Evolutionary conservation across 2,329 filamentous ascomycete genomes (phyloP).

Genomic region (Metarhizium rileyi): DNA sequence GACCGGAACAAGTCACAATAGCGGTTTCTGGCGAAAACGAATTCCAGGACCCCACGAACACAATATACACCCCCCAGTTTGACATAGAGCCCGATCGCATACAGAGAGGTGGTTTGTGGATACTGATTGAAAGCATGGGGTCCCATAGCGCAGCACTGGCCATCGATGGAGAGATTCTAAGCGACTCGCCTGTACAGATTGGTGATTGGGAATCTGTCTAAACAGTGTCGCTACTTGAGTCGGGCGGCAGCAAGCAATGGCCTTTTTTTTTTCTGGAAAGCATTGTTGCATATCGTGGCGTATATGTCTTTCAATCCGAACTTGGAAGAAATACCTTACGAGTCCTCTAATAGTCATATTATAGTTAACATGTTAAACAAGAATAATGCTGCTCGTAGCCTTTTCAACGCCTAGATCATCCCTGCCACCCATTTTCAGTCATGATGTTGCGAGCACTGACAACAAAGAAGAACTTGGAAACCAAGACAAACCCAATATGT

Average conservation of each 20-base stretch:
- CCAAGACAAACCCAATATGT: neutral
- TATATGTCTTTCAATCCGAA: neutral
- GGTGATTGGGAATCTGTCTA: slow-evolving; percentile 30
- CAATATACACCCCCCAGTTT: slow-evolving; percentile 62
- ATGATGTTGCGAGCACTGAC: neutral
- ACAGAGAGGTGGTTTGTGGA: slow-evolving; percentile 54
- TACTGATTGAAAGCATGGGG: slow-evolving; percentile 75
- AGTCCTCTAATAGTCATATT: neutral
- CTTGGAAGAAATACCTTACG: neutral
- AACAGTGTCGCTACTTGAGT: neutral
- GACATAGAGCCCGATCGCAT: slow-evolving; percentile 59
- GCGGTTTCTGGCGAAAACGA: slow-evolving; percentile 61
- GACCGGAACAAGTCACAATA: slow-evolving; percentile 55
- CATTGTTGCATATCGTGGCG: neutral
- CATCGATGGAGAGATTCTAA: slow-evolving; percentile 44
- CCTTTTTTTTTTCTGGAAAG: neutral
- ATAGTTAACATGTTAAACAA: neutral
- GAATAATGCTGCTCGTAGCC: neutral
- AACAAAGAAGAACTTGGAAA: neutral
- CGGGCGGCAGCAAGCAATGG: neutral
- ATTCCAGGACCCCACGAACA: slow-evolving; percentile 58
- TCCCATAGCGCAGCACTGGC: slow-evolving; percentile 30
- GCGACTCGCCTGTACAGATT: slow-evolving; percentile 35
- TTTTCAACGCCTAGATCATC: neutral
- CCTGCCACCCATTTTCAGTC: neutral